Conservation (phyloP, 2,329 filamentous ascomycete species). For the Elsinoe ampelina region DNA sequence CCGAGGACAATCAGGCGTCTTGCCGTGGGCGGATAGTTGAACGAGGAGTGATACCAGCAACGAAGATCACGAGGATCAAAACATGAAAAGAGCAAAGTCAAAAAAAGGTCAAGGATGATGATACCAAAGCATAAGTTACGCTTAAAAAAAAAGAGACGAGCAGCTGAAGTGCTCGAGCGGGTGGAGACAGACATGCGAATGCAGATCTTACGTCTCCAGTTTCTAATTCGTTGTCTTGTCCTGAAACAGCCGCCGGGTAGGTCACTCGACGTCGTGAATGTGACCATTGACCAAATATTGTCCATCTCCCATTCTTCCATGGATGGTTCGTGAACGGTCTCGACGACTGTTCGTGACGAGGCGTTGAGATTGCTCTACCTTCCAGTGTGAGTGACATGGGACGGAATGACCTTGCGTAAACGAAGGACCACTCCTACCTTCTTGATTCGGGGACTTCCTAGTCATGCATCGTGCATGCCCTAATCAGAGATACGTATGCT, state of each 20-base stretch:
- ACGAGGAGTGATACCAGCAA: background rate
- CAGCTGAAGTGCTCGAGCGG: background rate
- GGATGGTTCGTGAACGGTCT: background rate
- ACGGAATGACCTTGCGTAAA: too few species aligned
- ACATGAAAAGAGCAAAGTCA: conserved; percentile 1
- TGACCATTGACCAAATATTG: background rate
- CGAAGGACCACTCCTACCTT: too few species aligned
- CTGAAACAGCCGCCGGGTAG: too few species aligned
- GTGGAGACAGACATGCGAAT: background rate
- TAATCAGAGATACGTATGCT: too few species aligned
- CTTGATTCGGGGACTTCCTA: too few species aligned
- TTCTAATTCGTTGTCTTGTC: background rate
- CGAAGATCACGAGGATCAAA: background rate
- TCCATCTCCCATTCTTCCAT: background rate
- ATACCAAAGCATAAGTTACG: conserved; percentile 1
- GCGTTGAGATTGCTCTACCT: too few species aligned
- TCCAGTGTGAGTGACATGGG: too few species aligned
- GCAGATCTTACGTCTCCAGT: background rate
- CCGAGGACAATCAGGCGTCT: background rate
- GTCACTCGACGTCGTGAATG: background rate
- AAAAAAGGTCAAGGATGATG: conserved; percentile 2
- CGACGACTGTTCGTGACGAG: background rate
- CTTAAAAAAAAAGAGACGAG: conserved; percentile 2
- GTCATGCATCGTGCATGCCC: too few species aligned
- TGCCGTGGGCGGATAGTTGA: background rate